A percentile compares a stretch with the other conserved stretches of the same genome.
phyloP scores from a whole-genome alignment of 371 early-diverging fungal genomes.

The Quaeritorhiza haematococci region DNA sequence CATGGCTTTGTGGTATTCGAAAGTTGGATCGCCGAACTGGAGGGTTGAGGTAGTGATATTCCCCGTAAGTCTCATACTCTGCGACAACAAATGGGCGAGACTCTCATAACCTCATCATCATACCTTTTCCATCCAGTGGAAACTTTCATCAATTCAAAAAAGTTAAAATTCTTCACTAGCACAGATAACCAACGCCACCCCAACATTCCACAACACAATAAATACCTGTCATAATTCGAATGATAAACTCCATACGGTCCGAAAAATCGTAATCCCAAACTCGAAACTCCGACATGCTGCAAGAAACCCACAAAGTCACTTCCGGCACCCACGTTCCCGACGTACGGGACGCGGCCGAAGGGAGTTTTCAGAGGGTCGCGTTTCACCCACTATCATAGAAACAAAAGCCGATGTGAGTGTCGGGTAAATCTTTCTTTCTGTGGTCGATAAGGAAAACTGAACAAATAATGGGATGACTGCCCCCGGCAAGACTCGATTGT shows the following conservation, averaged over 20 bases:
- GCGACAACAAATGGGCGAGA: too few relatives aligned
- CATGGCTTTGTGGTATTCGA: constrained; percentile 51
- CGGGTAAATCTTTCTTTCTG: constrained; percentile 1
- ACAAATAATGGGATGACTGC: constrained; percentile 1
- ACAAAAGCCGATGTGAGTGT: not conserved
- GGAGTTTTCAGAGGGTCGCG: constrained; percentile 1
- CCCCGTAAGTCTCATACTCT: too few relatives aligned
- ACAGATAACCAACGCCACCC: too few relatives aligned
- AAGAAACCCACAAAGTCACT: constrained; percentile 55
- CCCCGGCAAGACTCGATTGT: not conserved
- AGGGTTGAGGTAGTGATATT: too few relatives aligned
- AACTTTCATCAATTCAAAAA: too few relatives aligned
- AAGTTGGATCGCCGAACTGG: constrained; percentile 57
- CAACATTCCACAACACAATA: too few relatives aligned
- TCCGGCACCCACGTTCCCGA: constrained; percentile 42
- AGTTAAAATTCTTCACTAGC: too few relatives aligned
- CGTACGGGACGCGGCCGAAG: constrained; percentile 10
- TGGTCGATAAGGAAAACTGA: constrained; percentile 3
- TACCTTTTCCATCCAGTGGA: constrained; percentile 62
- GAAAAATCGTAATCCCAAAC: constrained; percentile 46
- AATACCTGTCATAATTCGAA: constrained; percentile 52
- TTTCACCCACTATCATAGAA: constrained; percentile 11
- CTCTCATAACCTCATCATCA: too few relatives aligned
- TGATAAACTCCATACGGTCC: constrained; percentile 48
- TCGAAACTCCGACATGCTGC: constrained; percentile 55